Base-by-base conservation (phyloP, 2,329 filamentous ascomycete species). In the Diplodia scrobiculata region DNA sequence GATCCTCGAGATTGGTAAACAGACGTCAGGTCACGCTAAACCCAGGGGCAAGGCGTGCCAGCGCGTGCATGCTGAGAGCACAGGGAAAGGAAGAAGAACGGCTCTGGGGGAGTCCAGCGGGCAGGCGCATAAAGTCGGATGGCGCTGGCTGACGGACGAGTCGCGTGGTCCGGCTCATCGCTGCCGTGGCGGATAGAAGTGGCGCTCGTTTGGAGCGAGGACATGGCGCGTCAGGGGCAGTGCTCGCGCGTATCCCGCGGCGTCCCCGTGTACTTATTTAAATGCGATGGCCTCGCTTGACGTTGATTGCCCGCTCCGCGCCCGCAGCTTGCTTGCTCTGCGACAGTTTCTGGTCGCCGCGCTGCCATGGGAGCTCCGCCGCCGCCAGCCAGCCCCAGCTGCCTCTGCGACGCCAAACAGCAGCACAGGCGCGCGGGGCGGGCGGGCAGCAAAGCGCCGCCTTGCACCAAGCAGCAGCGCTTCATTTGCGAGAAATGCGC, bases 201-300 rank as follows among this genome's bases (percentile, higher is more conserved):
- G 63, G 63, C 63, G 52, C 63, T 63, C 60, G 60, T 53, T 53
- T 45, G 60, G 45, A 66, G 58, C 58, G 29, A 66, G 27, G 63
- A 66, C 63, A 58, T 41, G 53, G 63, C 64, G 50, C 64, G 64
- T 66, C 64, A 66, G 64, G 64, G 64, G 64, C 58, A 62, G 58
- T 62, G 58, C 58, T 34, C 58, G 45, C 58, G 45, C 58, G 58
- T 62, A 62, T 62, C 10, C 45, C 34, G 27, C 58, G 58, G 58
- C 58, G 27, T 62, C 58, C 58, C 58, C 58, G 58, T 50, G 58
- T 62, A 62, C 34, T 25, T 45, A n/a, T 59, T 58, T 62, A 50
- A 62, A 62, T 38, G 58, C 58, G 58, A 62, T 62, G 27, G 19
- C 19, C 58, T 62, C 45, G 58, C 41, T 38, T 27, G 58, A 36